Base-by-base conservation (phyloP, 441 rosid genomes). In the Gossypium trilobum region DNA sequence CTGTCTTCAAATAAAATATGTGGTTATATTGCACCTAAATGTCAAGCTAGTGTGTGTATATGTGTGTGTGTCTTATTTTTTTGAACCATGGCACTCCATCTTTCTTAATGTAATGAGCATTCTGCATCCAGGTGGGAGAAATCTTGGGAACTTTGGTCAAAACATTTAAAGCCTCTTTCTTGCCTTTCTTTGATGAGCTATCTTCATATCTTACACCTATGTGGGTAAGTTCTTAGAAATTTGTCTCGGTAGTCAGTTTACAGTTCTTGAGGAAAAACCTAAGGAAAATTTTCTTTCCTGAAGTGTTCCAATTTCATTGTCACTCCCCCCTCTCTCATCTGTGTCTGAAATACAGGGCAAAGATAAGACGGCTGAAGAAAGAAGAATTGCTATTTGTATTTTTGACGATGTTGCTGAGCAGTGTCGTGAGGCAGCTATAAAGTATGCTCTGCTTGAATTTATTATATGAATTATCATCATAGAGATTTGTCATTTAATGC, bases 331-430 rank as follows among this genome's bases (percentile, higher is more conserved):
- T 36, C 9, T 65, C n/a, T 55, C 39, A 1, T 55, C 3, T 16
- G 10, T 14, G 14, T 60, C 55, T 67, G 5, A 39, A 31, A 31
- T 74, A 25, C 77, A 95, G 99, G 99, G 98, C 72, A 95, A 88
- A 78, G 99, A 93, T 82, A 95, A 95, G 85, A 95, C 99, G 68
- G 80, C 99, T 16, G 99, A 91, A 78, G 99, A 95, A 85, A 90
- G 99, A 83, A 91, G 99, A 85, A 89, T 95, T 79, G 99, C 99
- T 13, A 95, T 95, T 74, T 95, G 99, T 85, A 95, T 95, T 33
- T 95, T 95, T 80, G 99, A 95, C 84, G 99, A 93, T 80, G 95
- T 93, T 72, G 99, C 98, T 0, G 99, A 93, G 84, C 99, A 93
- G 77, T 93, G 99, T 78, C 93, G 87, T 8, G 98, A 93, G 78